Evolutionary conservation across 2,329 filamentous ascomycete genomes (phyloP).

Genomic region (Pseudocercospora fuligena): DNA sequence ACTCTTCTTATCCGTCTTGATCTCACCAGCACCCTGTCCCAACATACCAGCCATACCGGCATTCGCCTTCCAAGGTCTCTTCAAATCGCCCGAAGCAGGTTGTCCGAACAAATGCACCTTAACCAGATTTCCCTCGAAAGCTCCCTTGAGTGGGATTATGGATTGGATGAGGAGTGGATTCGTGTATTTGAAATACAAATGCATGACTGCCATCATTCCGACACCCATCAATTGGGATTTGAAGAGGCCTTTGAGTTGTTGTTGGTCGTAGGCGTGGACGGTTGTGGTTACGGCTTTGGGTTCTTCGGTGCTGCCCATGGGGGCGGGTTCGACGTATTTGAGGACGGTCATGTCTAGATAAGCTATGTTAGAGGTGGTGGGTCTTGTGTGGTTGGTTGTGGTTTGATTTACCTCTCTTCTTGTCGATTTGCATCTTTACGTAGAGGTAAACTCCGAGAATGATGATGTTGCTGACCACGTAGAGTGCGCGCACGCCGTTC

Average conservation of each 20-base stretch:
- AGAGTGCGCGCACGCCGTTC: conserved; percentile 66
- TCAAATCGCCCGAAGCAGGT: conserved; percentile 85
- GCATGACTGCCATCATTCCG: conserved; percentile 98
- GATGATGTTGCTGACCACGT: conserved; percentile 76
- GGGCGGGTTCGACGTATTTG: conserved; percentile 96
- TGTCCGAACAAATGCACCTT: conserved; percentile 93
- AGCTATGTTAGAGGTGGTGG: neutral
- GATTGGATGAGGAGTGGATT: conserved; percentile 98
- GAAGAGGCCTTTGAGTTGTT: conserved; percentile 82
- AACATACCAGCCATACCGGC: conserved; percentile 82
- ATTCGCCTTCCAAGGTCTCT: conserved; percentile 90
- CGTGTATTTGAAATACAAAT: conserved; percentile 99
- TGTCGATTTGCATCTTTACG: conserved; percentile 82
- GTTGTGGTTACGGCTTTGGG: conserved; percentile 96
- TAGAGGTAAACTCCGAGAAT: conserved; percentile 86
- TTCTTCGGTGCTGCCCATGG: conserved; percentile 92
- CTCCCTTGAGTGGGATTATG: conserved; percentile 96
- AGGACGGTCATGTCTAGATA: conserved; percentile 86
- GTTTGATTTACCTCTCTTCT: conserved; percentile 82
- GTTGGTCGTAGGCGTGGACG: conserved; percentile 89
- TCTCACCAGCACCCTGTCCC: conserved; percentile 64
- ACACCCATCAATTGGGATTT: conserved; percentile 94
- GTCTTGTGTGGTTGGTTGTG: neutral
- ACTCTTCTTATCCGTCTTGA: conserved; percentile 79
- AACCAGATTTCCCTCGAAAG: conserved; percentile 91